Evolutionary conservation across 2,329 filamentous ascomycete species (phyloP).

Genomic region (Fusarium sp.): DNA sequence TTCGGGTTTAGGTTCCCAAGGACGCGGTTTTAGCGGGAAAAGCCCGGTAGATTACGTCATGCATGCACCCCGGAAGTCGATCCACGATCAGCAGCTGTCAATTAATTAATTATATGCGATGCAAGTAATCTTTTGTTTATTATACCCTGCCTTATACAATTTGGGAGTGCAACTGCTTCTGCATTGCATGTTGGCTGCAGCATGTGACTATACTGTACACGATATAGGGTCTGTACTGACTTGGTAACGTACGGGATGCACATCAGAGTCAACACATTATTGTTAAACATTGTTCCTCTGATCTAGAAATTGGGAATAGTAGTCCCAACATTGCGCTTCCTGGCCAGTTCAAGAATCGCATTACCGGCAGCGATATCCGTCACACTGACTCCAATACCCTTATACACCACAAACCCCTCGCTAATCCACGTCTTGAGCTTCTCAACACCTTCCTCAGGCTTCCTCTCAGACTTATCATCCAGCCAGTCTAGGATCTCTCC

Average conservation of each 20-base stretch:
- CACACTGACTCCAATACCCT: constrained; percentile 45
- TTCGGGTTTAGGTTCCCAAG: constrained; percentile 16
- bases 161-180: background rate
- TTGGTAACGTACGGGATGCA: background rate
- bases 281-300: rapidly evolving
- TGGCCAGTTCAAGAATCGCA: constrained; percentile 47
- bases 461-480: background rate
- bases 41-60: constrained; percentile 35
- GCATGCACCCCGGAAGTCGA: constrained; percentile 13
- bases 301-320: constrained; percentile 23
- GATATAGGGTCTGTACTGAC: background rate
- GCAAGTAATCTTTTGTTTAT: background rate
- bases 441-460: background rate
- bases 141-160: background rate
- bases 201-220: background rate
- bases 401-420: constrained; percentile 47
- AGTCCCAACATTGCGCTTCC: constrained; percentile 16
- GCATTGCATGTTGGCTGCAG: background rate
- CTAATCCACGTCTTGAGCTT: constrained; percentile 19
- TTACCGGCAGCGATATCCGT: constrained; percentile 51
- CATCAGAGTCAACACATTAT: background rate
- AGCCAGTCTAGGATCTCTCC: constrained; percentile 54
- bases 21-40: constrained; percentile 13
- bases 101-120: background rate
- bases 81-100: background rate